Evolutionary conservation across 805 yeast genomes (phyloP).

Genomic region (Jamesozyma gamospora): DNA sequence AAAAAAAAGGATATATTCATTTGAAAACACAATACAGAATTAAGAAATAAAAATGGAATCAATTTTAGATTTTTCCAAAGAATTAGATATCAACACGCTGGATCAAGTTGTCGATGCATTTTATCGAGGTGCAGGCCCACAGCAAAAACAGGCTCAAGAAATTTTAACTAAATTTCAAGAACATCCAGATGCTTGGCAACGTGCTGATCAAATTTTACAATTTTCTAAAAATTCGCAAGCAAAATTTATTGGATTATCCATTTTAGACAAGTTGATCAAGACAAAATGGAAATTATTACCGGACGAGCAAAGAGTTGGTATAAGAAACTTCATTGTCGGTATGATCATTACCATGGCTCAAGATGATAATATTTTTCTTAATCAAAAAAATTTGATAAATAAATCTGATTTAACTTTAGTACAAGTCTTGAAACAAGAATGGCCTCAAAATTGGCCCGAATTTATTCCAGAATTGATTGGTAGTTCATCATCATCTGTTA

Average conservation of each 20-base stretch:
- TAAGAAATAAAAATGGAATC: not conserved
- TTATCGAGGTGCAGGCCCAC: constrained; percentile 60
- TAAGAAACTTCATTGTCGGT: constrained; percentile 81
- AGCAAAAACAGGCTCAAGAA: constrained; percentile 57
- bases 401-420: constrained; percentile 90
- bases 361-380: constrained; percentile 40
- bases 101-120: constrained; percentile 79
- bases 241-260: constrained; percentile 82
- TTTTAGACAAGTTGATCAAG: constrained; percentile 76
- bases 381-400: constrained; percentile 68
- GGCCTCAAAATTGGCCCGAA: constrained; percentile 97
- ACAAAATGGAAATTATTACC: constrained; percentile 90
- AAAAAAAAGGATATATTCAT: too few relatives aligned
- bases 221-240: constrained; percentile 66
- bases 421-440: constrained; percentile 87
- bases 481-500: constrained; percentile 70
- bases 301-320: constrained; percentile 75
- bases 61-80: constrained; percentile 49
- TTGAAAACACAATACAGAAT: too few relatives aligned
- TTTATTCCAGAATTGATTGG: constrained; percentile 85
- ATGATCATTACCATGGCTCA: constrained; percentile 88
- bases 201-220: constrained; percentile 79
- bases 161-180: constrained; percentile 76
- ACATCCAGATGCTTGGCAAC: constrained; percentile 86
- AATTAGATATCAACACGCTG: constrained; percentile 64